Base-by-base conservation (phyloP, 768 basidiomycete genomes). In the Coprinopsis marcescibilis region DNA sequence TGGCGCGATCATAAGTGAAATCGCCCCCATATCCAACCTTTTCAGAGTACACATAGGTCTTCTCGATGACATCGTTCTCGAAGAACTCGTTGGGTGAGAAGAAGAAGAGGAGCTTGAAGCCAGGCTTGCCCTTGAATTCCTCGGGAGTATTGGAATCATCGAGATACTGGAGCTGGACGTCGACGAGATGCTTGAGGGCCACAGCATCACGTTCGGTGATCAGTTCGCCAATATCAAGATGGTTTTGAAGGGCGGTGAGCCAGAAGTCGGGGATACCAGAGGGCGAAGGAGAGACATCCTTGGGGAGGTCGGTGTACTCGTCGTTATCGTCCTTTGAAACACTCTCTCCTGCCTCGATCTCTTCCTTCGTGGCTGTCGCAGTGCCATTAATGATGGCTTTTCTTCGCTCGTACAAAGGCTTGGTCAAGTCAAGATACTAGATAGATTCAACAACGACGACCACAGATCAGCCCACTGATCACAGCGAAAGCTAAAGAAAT, bases 11-110 rank as follows among this genome's bases (percentile, higher is more conserved):
- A 66, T 95, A 99, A 40, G 95, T 82, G 60, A 95, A 96, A 72
- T 98, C 95, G 58, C 95, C 95, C 36, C 83, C 78, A 66, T 97
- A 96, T n/a, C 88, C 89, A 34, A 94, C 84, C 63, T 95, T 87
- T 53, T 89, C 83, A 61, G 82, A 82, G 65, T 98, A 99, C 55
- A 87, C 73, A 62, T 99, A 99, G 3, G 91, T 94, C 79, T 99
- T 99, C 57, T 83, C 81, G 54, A 99, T 75, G 42, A 81, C 64
- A 19, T 75, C 69, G 65, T 97, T 89, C 58, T 83, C 81, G 59
- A 99, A 98, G 74, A 68, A 99, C 30, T 89, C 88, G 65, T 97
- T 94, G 36, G 76, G 65, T 42, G 66, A 66, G 64, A 97, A 99
- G 57, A 76, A 57, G 68, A 99, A 99, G 49, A 71, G 64, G 57